Evolutionary conservation across 2,329 filamentous ascomycete genomes (phyloP), one percentile per base, ranked within the genome.

Genomic region (Colletotrichum filicis): DNA sequence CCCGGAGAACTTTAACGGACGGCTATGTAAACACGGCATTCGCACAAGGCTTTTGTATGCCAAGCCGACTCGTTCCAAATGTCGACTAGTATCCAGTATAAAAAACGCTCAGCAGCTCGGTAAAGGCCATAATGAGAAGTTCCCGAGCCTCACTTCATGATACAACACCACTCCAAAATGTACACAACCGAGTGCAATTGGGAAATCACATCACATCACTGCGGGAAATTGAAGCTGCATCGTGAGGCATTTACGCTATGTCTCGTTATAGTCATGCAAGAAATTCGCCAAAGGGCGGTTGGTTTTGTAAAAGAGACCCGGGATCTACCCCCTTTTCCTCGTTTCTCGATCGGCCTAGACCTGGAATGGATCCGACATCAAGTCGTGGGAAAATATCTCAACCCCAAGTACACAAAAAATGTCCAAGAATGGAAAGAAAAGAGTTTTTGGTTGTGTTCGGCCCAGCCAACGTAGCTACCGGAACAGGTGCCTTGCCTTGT

Each of bases 381-480:
- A 55, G 22, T 32, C 46, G 46, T 14, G 61, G 19, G 19, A 32
- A 11, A 26, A 4, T 35, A 12, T 12, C 16, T n/a, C 32, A 46
- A 66, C n/a, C 62, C 46, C 55, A 22, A 26, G 30, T 59, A 52
- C 52, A 66, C 56, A 26, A 65, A 62, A n/a, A 52, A 52, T 73
- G 66, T 70, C 53, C 66, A 73, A 72, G 69, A 72, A 72, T 53
- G 49, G 53, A 35, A 32, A 28, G 46, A 61, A 67, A 35, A n/a
- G 16, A 24, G 6, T 28, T 49, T 61, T 22, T 49, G 56, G 22
- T n/a, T 35, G 57, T 28, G 42, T 62, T 37, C 66, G 46, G 55
- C 60, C 70, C 66, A 65, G 70, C 60, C 52, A 55, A 11, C 42
- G 42, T 49, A 61, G 26, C 35, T 49, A 49, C 66, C 35, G 37